These are phyloP conservation scores for Hyaloperonospora arabidopsidis DNA, from an alignment of 352 stramenopile genomes.

Conservation along the genomic window DNA sequence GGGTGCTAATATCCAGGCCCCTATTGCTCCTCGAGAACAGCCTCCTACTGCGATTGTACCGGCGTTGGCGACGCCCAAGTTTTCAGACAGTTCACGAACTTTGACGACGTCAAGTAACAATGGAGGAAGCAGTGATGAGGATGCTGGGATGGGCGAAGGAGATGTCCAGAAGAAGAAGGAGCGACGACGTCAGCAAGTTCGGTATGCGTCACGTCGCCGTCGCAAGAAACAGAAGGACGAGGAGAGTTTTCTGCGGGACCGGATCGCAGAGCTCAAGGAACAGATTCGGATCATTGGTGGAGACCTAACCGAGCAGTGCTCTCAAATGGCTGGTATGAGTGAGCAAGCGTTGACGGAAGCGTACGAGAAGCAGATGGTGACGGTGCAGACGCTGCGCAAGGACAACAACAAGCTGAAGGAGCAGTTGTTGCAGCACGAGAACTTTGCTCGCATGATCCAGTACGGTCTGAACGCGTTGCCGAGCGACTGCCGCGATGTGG, in stretches of 20 bases:
- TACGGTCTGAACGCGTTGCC: conserved; percentile 70
- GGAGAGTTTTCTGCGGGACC: conserved; percentile 68
- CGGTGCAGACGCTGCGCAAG: conserved; percentile 67
- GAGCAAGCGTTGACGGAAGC: conserved; percentile 69
- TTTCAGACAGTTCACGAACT: conserved; percentile 31
- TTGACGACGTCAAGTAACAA: conserved; percentile 45
- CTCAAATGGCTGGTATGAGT: conserved; percentile 75
- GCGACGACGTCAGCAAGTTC: conserved; percentile 65
- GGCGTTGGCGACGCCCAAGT: conserved; percentile 16
- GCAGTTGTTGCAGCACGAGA: conserved; percentile 74
- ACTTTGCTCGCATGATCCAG: conserved; percentile 81
- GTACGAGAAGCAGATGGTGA: conserved; percentile 79
- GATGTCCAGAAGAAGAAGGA: conserved; percentile 75
- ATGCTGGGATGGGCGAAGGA: conserved; percentile 37
- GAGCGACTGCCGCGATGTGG: conserved; percentile 66
- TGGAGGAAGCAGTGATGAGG: conserved; percentile 49
- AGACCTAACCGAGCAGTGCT: conserved; percentile 68
- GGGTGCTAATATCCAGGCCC: conserved; percentile 5
- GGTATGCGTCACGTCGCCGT: conserved; percentile 66
- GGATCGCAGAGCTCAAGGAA: conserved; percentile 79
- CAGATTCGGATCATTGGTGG: conserved; percentile 78
- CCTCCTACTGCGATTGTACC: conserved; percentile 37
- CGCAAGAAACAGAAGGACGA: conserved; percentile 84
- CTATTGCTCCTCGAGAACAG: conserved; percentile 8
- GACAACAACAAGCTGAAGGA: conserved; percentile 84